A percentile compares a stretch with the other conserved stretches of the same genome.
phyloP scores from a whole-genome alignment of 2,329 filamentous ascomycete species.

The Alternaria arborescens region DNA sequence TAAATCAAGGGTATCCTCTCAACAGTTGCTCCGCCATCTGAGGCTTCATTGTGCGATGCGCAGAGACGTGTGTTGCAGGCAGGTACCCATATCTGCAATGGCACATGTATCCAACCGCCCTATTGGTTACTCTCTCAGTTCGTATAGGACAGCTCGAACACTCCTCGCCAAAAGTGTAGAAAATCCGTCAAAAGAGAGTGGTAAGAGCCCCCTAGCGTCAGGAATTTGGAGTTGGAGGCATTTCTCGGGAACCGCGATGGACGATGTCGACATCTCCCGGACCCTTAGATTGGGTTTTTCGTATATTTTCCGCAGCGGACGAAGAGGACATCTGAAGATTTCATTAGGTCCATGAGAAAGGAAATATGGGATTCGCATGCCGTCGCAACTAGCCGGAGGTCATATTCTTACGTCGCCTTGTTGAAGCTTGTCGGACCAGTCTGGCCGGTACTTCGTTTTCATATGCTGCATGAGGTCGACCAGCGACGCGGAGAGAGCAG shows the following conservation, averaged over 20 bases:
- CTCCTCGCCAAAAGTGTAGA: neutral
- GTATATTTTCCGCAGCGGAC: slow-evolving; percentile 8
- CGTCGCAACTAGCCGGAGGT: slow-evolving; percentile 14
- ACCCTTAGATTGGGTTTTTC: neutral
- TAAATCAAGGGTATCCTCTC: no score
- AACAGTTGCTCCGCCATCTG: neutral
- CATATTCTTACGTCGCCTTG: slow-evolving; percentile 41
- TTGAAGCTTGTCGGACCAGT: slow-evolving; percentile 39
- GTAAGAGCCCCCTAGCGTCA: neutral
- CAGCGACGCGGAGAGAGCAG: slow-evolving; percentile 38
- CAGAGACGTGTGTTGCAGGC: neutral
- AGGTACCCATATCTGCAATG: neutral
- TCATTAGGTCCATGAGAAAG: slow-evolving; percentile 13
- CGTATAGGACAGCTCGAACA: neutral
- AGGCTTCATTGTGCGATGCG: neutral
- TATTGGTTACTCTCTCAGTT: neutral
- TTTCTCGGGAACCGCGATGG: neutral
- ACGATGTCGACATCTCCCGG: neutral
- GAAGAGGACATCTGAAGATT: slow-evolving; percentile 6
- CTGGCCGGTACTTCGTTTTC: slow-evolving; percentile 40
- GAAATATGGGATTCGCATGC: slow-evolving; percentile 1
- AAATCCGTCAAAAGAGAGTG: neutral
- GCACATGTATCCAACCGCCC: neutral
- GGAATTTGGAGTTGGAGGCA: neutral
- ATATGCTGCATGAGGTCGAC: slow-evolving; percentile 45